phyloP scores from a whole-genome alignment of 2,329 filamentous ascomycete genomes.

The Cytospora mali region DNA sequence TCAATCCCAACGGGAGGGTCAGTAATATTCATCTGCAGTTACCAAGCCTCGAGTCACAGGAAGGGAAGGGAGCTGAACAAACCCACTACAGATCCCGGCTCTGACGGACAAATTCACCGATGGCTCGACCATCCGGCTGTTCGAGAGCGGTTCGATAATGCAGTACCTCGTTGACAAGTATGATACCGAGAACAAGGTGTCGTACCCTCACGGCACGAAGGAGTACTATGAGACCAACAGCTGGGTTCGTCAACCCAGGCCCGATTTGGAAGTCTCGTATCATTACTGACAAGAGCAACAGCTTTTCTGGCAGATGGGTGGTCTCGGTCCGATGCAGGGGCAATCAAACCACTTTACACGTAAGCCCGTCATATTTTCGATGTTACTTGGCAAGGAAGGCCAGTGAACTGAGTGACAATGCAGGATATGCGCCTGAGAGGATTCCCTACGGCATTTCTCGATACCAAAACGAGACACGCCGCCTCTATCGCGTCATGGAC shows the following conservation, averaged over 20 bases:
- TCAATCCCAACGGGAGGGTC: constrained; percentile 66
- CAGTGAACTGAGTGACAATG: constrained; percentile 4
- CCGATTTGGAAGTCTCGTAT: too few relatives aligned
- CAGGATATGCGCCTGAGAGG: constrained; percentile 75
- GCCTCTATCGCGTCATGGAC: constrained; percentile 78
- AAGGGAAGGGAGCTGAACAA: not conserved
- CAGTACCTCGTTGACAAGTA: constrained; percentile 79
- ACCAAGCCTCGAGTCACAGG: constrained; percentile 42
- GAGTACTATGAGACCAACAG: constrained; percentile 78
- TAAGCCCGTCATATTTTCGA: constrained; percentile 35
- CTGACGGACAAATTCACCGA: constrained; percentile 75
- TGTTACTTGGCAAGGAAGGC: not conserved
- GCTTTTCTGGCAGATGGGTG: constrained; percentile 77
- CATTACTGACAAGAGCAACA: constrained; percentile 31
- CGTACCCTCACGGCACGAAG: constrained; percentile 69
- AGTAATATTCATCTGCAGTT: not conserved
- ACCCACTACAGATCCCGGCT: constrained; percentile 70
- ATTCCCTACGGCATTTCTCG: constrained; percentile 82
- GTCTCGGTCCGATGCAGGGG: constrained; percentile 80
- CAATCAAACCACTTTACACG: constrained; percentile 81
- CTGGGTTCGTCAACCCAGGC: constrained; percentile 55
- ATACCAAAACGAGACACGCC: constrained; percentile 81
- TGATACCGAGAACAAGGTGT: constrained; percentile 77
- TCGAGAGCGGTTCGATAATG: constrained; percentile 79
- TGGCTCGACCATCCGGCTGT: constrained; percentile 71